A percentile compares a stretch with the other conserved stretches of the same genome.
Conservation (phyloP, 805 yeast species). For the Saccharomycopsis fibuligera region DNA sequence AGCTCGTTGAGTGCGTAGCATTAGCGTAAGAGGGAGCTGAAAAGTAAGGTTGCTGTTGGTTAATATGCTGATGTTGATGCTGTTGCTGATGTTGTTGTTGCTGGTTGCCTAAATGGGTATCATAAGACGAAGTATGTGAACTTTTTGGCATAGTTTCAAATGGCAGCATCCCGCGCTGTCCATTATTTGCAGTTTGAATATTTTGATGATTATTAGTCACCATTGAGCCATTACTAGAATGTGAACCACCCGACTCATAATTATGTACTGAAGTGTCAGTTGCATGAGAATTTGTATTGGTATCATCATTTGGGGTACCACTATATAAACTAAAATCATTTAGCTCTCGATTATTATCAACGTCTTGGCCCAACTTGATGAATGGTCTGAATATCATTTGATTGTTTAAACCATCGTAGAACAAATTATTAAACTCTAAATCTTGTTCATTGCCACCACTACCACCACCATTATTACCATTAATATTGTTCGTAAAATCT, state of each 20-base stretch:
- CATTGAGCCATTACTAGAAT: too few relatives aligned
- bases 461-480: not conserved
- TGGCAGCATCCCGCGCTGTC: too few relatives aligned
- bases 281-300: not conserved
- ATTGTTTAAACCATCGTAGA: constrained; percentile 22
- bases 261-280: too few relatives aligned
- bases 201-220: too few relatives aligned
- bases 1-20: too few relatives aligned
- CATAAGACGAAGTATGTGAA: not conserved
- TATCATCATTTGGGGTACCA: constrained; percentile 1
- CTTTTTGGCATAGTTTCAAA: too few relatives aligned
- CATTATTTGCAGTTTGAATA: too few relatives aligned
- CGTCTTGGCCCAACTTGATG: constrained; percentile 16
- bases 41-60: not conserved
- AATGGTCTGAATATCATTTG: constrained; percentile 19
- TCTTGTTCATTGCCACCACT: not conserved
- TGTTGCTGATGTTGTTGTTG: constrained; percentile 2
- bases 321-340: constrained; percentile 3
- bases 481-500: constrained; percentile 1
- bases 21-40: not conserved
- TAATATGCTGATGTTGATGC: not conserved
- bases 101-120: not conserved
- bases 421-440: constrained; percentile 13
- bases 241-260: too few relatives aligned
- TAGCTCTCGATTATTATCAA: not conserved